Conservation (phyloP, 164 flowering plant species). For the Buxus sempervirens region DNA sequence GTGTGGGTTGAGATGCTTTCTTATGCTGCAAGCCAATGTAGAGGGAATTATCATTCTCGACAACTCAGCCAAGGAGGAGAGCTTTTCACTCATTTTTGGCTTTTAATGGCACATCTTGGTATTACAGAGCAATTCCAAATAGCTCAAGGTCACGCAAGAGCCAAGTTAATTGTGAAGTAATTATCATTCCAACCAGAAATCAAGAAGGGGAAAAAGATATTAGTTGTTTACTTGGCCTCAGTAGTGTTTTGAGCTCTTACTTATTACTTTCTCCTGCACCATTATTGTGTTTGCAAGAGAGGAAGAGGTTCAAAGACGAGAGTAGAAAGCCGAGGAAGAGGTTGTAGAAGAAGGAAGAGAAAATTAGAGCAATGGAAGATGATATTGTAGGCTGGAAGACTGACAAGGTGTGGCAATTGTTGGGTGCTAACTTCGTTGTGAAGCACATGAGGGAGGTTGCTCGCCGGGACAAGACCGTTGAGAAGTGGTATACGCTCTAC, state of each 20-base stretch:
- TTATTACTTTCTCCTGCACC: not conserved
- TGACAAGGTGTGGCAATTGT: slow-evolving; percentile 21
- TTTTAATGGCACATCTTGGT: slow-evolving; percentile 22
- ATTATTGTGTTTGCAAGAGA: slow-evolving; percentile 22
- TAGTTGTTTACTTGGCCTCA: too few relatives aligned
- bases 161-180: not conserved
- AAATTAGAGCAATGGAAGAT: slow-evolving; percentile 22
- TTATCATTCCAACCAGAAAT: too few relatives aligned
- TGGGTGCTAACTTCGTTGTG: slow-evolving; percentile 24
- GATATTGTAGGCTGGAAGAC: slow-evolving; percentile 9
- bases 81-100: slow-evolving; percentile 16
- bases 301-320: slow-evolving; percentile 31
- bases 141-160: slow-evolving; percentile 3
- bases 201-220: too few relatives aligned
- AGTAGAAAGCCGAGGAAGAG: slow-evolving; percentile 32
- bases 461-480: slow-evolving; percentile 56
- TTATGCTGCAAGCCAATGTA: slow-evolving; percentile 15
- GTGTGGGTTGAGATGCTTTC: slow-evolving; percentile 18
- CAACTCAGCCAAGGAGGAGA: slow-evolving; percentile 16
- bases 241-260: too few relatives aligned
- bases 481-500: slow-evolving; percentile 80
- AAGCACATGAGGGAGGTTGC: slow-evolving; percentile 53
- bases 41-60: slow-evolving; percentile 7
- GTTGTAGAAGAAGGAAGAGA: slow-evolving; percentile 21
- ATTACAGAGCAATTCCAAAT: slow-evolving; percentile 12